A percentile compares a stretch with the other conserved stretches of the same genome.
These are phyloP conservation scores for Eutrema yunnanense DNA, from an alignment of 345 rosid species.

Conservation along the genomic window DNA sequence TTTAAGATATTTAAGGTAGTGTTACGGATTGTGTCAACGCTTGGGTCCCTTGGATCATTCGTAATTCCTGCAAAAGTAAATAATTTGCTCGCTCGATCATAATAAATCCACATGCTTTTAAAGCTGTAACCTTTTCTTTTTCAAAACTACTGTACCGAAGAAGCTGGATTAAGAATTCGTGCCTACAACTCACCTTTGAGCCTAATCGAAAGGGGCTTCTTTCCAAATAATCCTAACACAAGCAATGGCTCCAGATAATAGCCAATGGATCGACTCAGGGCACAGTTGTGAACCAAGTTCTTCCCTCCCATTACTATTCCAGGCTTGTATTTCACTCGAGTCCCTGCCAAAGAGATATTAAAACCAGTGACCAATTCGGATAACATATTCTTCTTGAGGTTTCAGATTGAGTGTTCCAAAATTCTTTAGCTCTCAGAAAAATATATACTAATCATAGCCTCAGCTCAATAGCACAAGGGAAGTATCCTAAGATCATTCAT, in stretches of 20 bases:
- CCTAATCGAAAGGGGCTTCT: conserved; percentile 53
- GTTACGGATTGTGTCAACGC: conserved; percentile 70
- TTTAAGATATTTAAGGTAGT: conserved; percentile 48
- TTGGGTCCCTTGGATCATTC: conserved; percentile 73
- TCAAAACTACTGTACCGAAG: not conserved
- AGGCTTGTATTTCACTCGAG: conserved; percentile 64
- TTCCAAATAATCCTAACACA: conserved; percentile 67
- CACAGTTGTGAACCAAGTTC: conserved; percentile 61
- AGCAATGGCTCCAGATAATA: conserved; percentile 84
- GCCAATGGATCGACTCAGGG: conserved; percentile 68
- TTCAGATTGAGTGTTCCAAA: not conserved
- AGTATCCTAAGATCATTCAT: not conserved
- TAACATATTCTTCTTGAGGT: not conserved
- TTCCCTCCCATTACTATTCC: conserved; percentile 84
- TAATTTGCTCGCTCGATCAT: not conserved
- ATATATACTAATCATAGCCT: not conserved
- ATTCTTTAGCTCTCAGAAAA: not conserved
- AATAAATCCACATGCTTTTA: not conserved
- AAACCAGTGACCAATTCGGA: not conserved
- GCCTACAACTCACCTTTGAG: conserved; percentile 53
- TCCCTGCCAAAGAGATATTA: conserved; percentile 39
- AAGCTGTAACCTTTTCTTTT: not conserved
- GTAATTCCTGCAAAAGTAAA: conserved; percentile 60
- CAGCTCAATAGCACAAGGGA: not conserved
- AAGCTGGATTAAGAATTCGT: not conserved